Evolutionary conservation across 1,284 basidiomycete genomes (phyloP).

Genomic region (Porodaedalea pini): DNA sequence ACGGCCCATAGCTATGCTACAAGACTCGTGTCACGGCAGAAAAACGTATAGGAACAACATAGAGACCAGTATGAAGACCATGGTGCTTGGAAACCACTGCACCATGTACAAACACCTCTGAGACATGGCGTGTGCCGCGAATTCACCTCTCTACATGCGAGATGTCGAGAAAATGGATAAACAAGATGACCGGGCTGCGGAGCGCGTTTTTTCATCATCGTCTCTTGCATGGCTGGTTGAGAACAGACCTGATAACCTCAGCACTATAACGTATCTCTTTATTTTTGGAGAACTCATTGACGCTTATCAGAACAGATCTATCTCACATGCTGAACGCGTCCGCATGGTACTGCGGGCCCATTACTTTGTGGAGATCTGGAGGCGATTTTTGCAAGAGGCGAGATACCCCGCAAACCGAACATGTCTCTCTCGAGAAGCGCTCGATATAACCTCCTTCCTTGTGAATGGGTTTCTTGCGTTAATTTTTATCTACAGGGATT

Average conservation of each 20-base stretch:
- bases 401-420: constrained; percentile 27
- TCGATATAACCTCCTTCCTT: constrained; percentile 31
- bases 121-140: background rate
- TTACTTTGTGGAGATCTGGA: constrained; percentile 38
- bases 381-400: constrained; percentile 25
- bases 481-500: constrained; percentile 35
- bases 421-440: constrained; percentile 34
- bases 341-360: constrained; percentile 32
- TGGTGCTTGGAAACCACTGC: background rate
- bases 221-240: background rate
- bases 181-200: background rate
- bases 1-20: background rate
- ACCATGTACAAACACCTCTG: background rate
- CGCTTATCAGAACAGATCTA: constrained; percentile 34
- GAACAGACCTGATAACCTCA: constrained; percentile 25
- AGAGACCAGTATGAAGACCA: background rate
- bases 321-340: constrained; percentile 32
- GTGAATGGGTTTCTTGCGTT: constrained; percentile 33
- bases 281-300: constrained; percentile 36
- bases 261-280: constrained; percentile 32
- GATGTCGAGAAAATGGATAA: background rate
- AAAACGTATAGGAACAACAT: background rate
- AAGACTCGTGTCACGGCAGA: background rate
- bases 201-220: background rate
- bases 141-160: background rate